Conservation (phyloP, 2,329 filamentous ascomycete genomes). For the Monosporascus ibericus region DNA sequence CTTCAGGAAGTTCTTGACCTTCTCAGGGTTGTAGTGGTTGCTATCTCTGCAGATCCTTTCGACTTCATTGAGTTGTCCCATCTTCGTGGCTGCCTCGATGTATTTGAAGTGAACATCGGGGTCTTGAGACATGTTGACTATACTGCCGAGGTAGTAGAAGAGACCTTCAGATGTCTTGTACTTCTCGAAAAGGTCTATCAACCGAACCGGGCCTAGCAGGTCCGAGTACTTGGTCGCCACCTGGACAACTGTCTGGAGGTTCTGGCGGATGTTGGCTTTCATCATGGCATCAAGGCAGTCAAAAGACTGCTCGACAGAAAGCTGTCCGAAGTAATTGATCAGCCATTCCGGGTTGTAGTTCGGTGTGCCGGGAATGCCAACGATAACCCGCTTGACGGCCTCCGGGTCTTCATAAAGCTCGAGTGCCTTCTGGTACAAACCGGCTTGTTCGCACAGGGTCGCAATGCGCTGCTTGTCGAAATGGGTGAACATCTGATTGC, state of each 20-base stretch:
- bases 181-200: conserved; percentile 95
- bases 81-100: conserved; percentile 91
- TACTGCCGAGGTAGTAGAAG: conserved; percentile 96
- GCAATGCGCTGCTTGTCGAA: conserved; percentile 90
- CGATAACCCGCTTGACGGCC: conserved; percentile 81
- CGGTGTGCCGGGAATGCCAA: conserved; percentile 74
- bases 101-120: conserved; percentile 98
- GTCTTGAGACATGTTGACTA: conserved; percentile 95
- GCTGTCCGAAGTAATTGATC: conserved; percentile 83
- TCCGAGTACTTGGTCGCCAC: conserved; percentile 98
- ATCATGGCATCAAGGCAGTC: conserved; percentile 96
- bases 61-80: conserved; percentile 90
- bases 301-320: conserved; percentile 91
- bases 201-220: conserved; percentile 74
- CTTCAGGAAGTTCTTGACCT: conserved; percentile 99
- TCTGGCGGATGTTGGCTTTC: conserved; percentile 92
- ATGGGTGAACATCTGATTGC: conserved; percentile 97
- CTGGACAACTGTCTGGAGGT: conserved; percentile 88
- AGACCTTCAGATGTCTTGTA: conserved; percentile 95
- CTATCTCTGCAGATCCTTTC: conserved; percentile 96
- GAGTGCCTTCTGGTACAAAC: conserved; percentile 77
- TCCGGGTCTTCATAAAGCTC: conserved; percentile 92
- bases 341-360: conserved; percentile 90
- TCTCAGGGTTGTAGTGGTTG: conserved; percentile 83
- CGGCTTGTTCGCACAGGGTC: conserved; percentile 86